A percentile compares a stretch with the other conserved stretches of the same genome.
These are phyloP conservation scores for Cryptococcus sp. DNA, from an alignment of 1,284 basidiomycete genomes.

Conservation along the genomic window DNA sequence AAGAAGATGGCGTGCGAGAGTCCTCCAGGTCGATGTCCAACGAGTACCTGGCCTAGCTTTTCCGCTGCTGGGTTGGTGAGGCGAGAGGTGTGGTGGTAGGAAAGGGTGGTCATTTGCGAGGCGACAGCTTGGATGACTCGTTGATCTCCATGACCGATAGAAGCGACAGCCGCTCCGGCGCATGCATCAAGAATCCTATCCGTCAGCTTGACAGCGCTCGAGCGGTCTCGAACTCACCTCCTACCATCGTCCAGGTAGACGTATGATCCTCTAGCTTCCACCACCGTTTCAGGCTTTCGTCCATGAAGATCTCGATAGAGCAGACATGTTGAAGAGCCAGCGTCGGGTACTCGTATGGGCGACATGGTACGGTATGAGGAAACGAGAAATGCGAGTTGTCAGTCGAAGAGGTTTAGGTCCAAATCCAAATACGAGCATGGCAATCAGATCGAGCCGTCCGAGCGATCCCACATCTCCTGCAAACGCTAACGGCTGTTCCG, in stretches of 20 bases:
- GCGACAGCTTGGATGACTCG: constrained; percentile 38
- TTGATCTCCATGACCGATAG: constrained; percentile 68
- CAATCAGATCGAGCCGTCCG: constrained; percentile 27
- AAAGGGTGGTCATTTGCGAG: constrained; percentile 61
- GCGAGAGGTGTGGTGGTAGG: constrained; percentile 35
- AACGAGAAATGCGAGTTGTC: too few relatives aligned
- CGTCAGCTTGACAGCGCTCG: background rate
- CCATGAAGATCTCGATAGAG: constrained; percentile 13
- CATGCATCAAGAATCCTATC: constrained; percentile 25
- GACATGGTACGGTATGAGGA: too few relatives aligned
- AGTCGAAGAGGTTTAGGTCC: too few relatives aligned
- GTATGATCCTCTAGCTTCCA: constrained; percentile 10
- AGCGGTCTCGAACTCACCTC: constrained; percentile 1
- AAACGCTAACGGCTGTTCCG: background rate
- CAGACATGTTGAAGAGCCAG: background rate
- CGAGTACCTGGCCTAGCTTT: constrained; percentile 54
- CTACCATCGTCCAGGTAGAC: constrained; percentile 12
- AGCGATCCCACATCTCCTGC: constrained; percentile 4
- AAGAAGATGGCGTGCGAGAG: constrained; percentile 29
- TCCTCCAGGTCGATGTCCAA: constrained; percentile 47
- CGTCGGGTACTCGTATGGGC: too few relatives aligned
- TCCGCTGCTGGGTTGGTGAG: constrained; percentile 25
- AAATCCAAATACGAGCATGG: constrained; percentile 86
- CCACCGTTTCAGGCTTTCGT: constrained; percentile 9
- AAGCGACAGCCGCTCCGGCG: constrained; percentile 77